These are phyloP conservation scores for Amauroascus verrucosus DNA, from an alignment of 2,329 filamentous ascomycete genomes.

Conservation along the genomic window DNA sequence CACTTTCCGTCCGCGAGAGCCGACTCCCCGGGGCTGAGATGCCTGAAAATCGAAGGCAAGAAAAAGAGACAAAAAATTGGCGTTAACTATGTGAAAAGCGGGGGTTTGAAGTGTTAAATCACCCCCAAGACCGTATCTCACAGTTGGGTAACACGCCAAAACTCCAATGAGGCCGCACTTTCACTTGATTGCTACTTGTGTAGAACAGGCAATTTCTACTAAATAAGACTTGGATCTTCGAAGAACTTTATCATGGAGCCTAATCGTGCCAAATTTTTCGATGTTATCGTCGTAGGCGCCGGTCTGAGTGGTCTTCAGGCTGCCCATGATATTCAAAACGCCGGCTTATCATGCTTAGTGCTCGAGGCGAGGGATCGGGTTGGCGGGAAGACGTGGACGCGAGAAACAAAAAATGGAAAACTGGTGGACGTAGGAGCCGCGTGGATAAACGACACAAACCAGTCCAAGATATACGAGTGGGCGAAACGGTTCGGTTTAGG, in stretches of 20 bases:
- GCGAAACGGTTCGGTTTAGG: conserved; percentile 23
- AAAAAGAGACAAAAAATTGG: no score
- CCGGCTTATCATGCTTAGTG: conserved; percentile 28
- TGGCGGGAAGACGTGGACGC: conserved; percentile 33
- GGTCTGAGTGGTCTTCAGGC: conserved; percentile 33
- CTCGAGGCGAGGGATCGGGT: conserved; percentile 38
- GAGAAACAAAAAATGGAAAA: conserved; percentile 18
- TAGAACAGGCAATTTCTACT: no score
- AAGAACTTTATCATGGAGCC: conserved; percentile 5
- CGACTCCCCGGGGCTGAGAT: no score
- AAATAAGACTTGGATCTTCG: no score
- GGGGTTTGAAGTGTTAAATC: not conserved
- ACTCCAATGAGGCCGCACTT: no score
- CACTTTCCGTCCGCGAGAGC: no score
- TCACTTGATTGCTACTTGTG: no score
- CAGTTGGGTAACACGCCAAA: not conserved
- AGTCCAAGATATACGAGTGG: conserved; percentile 23
- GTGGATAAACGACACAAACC: conserved; percentile 31
- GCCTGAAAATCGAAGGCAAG: no score
- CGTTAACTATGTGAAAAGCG: no score
- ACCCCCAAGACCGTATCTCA: not conserved
- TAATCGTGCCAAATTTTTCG: conserved; percentile 6
- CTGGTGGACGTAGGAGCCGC: conserved; percentile 29
- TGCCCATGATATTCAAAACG: conserved; percentile 23
- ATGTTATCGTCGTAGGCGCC: conserved; percentile 34